Evolutionary conservation across 2,329 filamentous ascomycete genomes (phyloP).

Genomic region (Fusarium siculi): DNA sequence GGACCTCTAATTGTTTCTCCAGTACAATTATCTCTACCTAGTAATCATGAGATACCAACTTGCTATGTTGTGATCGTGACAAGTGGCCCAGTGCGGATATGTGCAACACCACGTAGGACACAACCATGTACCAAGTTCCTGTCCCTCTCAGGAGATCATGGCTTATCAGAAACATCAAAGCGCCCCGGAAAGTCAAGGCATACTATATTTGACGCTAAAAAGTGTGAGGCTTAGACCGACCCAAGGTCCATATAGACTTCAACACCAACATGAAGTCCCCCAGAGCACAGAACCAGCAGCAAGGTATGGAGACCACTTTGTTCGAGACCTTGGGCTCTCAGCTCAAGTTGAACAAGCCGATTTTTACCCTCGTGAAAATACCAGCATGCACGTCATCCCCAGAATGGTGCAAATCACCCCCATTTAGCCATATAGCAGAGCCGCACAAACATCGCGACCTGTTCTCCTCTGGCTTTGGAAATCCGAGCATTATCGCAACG

Average conservation of each 20-base stretch:
- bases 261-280: neutral
- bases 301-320: neutral
- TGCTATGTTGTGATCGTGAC: neutral
- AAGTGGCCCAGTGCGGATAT: neutral
- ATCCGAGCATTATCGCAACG: neutral
- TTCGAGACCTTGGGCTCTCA: neutral
- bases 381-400: constrained; percentile 13
- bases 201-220: neutral
- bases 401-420: neutral
- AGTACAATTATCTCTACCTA: neutral
- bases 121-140: neutral
- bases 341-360: neutral
- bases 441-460: neutral
- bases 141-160: neutral
- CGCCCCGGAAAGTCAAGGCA: constrained; percentile 1
- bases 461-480: neutral
- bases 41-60: neutral
- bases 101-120: neutral
- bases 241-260: neutral
- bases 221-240: neutral
- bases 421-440: constrained; percentile 1
- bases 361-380: neutral
- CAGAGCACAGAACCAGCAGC: neutral
- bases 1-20: neutral
- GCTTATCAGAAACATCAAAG: neutral